Conservation (phyloP, 768 basidiomycete species). For the Agaricus blazei region DNA sequence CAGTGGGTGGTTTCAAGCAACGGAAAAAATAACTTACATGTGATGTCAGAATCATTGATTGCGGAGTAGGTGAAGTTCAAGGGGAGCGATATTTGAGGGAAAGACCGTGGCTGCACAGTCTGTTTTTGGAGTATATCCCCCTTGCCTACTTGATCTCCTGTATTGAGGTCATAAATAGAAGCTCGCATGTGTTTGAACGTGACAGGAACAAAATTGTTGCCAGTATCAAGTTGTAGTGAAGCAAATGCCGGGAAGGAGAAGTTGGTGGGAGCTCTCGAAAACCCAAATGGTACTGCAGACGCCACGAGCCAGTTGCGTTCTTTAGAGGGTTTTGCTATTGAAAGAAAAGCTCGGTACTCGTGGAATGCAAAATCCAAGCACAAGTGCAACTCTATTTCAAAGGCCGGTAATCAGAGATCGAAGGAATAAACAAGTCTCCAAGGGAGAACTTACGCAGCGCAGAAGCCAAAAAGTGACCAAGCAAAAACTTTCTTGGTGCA, state of each 20-base stretch:
- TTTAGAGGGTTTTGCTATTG: constrained; percentile 47
- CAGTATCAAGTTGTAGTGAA: constrained; percentile 72
- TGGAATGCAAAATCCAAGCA: constrained; percentile 78
- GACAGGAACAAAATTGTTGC: constrained; percentile 70
- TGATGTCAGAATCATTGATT: constrained; percentile 73
- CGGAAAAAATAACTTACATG: constrained; percentile 48
- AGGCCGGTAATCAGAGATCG: background rate
- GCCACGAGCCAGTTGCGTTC: constrained; percentile 56
- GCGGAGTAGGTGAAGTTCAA: constrained; percentile 83
- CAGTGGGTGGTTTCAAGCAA: constrained; percentile 4
- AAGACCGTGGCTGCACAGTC: constrained; percentile 61
- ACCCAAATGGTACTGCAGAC: constrained; percentile 49
- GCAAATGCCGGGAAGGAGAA: constrained; percentile 83
- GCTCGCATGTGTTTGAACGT: constrained; percentile 67
- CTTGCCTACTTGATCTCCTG: constrained; percentile 56
- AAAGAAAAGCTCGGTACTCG: constrained; percentile 74
- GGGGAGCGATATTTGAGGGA: constrained; percentile 64
- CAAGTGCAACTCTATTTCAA: constrained; percentile 49
- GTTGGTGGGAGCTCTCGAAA: constrained; percentile 79
- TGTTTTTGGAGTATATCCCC: constrained; percentile 52
- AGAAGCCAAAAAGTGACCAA: constrained; percentile 60
- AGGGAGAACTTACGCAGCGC: constrained; percentile 34
- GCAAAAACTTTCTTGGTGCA: constrained; percentile 71
- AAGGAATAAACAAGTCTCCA: background rate
- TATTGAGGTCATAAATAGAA: constrained; percentile 63